Base-by-base conservation (phyloP, 2,329 filamentous ascomycete species). In the Diaporthe ampelina region DNA sequence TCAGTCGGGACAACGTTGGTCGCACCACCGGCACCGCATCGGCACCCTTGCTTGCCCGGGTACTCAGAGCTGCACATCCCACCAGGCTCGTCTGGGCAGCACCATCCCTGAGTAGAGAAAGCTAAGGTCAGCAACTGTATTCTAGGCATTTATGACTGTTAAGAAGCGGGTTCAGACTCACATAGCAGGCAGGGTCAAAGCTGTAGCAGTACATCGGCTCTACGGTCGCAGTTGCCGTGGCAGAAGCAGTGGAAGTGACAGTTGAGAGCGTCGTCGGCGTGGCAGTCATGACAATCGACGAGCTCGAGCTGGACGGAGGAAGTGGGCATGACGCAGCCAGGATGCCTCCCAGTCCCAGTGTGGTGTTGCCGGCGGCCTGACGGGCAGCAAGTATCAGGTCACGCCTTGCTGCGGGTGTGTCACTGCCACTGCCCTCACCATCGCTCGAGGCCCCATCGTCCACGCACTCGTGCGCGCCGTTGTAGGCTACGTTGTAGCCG, bases 141-240 rank as follows among this genome's bases (percentile, higher is more conserved):
- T 32, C 4, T 5, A 32, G 29, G 29, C 4, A 32, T 32, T 7
- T 7, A 32, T 32, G 29, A 32, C 29, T 4, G 4, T 32, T 32
- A 0, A 5, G 15, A 19, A 17, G 15, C 13, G 15, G 2, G 4
- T 29, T 29, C 4, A 29, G 4, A 65, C 59, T 67, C 21, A 67
- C 61, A 24, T 67, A 67, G 61, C 61, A 67, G 5, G 61, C 61
- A 67, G 61, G 61, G 7, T 67, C 29, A 1, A 67, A 67, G 29
- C 61, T 67, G 29, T 67, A 67, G 45, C 61, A 67, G 61, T 67
- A 50, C 45, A 67, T 67, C 6, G 61, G 61, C 61, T 50, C 43
- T 2, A 50, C 43, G 6, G 61, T 50, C 0, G 4, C 2, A 13
- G 43, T 67, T 21, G 26, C 29, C 35, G 43, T 67, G 29, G 26